Evolutionary conservation across 1,284 basidiomycete genomes (phyloP).

Genomic region (Tilletia walkeri): DNA sequence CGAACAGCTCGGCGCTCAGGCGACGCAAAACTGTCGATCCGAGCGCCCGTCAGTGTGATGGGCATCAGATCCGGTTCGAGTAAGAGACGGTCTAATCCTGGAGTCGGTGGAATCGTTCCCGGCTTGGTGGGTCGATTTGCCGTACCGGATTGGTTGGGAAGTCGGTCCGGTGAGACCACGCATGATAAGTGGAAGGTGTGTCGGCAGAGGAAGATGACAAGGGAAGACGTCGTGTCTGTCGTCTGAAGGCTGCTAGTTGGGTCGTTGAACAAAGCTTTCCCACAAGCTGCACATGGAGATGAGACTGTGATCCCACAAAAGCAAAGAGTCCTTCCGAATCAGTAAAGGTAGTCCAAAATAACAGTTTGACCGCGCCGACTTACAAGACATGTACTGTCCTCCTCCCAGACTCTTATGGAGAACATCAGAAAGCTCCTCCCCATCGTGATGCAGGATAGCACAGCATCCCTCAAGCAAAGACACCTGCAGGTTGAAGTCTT

Average conservation of each 20-base stretch:
- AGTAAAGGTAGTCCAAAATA: background rate
- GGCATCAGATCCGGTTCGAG: conserved; percentile 17
- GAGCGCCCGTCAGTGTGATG: conserved; percentile 14
- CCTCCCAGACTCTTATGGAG: conserved; percentile 29
- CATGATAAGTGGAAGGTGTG: conserved; percentile 47
- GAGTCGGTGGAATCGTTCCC: background rate
- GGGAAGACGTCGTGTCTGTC: conserved; percentile 20
- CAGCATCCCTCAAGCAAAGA: conserved; percentile 48
- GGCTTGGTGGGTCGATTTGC: conserved; percentile 3
- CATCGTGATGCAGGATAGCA: conserved; percentile 44
- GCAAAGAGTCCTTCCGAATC: background rate
- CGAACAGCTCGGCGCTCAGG: conserved; percentile 10
- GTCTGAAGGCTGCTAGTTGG: conserved; percentile 18
- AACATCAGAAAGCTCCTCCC: conserved; percentile 31
- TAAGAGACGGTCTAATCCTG: conserved; percentile 7
- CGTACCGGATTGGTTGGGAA: background rate
- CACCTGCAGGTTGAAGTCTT: conserved; percentile 81
- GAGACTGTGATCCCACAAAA: background rate
- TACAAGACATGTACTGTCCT: conserved; percentile 4
- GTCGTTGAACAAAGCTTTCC: conserved; percentile 23
- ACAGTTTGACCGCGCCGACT: background rate
- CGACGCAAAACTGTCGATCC: conserved; percentile 17
- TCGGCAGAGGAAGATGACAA: conserved; percentile 47
- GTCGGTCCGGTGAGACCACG: conserved; percentile 18
- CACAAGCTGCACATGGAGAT: conserved; percentile 35